Percentiles rank a stretch among this genome's conserved stretches.
phyloP scores from a whole-genome alignment of 2,329 filamentous ascomycete genomes.

The Zymoseptoria brevis region DNA sequence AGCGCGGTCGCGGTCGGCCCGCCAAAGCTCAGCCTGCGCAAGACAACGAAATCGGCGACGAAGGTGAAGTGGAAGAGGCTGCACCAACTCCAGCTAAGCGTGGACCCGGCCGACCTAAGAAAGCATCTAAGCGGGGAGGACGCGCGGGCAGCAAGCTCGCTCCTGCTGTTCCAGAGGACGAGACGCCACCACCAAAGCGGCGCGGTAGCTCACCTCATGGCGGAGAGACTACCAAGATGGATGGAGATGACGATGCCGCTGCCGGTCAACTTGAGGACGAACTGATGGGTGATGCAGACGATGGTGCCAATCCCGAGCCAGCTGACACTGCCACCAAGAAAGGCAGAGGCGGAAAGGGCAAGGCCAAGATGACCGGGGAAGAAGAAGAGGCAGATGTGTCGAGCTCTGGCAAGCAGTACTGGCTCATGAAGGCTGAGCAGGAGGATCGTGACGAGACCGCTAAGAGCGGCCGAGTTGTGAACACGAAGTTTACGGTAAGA shows the following conservation, averaged over 20 bases:
- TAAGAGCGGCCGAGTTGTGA: conserved; percentile 68
- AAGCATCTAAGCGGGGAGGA: conserved; percentile 3
- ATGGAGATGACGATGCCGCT: conserved; percentile 22
- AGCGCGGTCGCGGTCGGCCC: conserved; percentile 18
- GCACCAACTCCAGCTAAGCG: conserved; percentile 22
- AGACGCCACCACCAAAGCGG: conserved; percentile 20
- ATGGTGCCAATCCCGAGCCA: conserved; percentile 7
- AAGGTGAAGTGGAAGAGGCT: conserved; percentile 14
- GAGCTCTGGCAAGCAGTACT: conserved; percentile 29
- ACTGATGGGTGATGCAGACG: conserved; percentile 16
- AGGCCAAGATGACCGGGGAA: conserved; percentile 10
- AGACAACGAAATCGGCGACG: conserved; percentile 14
- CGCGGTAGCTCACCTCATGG: conserved; percentile 23
- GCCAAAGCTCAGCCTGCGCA: conserved; percentile 17
- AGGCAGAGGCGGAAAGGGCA: conserved; percentile 11
- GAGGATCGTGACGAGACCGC: conserved; percentile 64
- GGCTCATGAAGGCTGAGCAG: conserved; percentile 57
- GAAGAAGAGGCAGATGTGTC: conserved; percentile 2
- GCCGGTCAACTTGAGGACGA: conserved; percentile 26
- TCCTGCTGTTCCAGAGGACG: conserved; percentile 12
- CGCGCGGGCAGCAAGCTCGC: conserved; percentile 4
- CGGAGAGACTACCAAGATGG: conserved; percentile 25
- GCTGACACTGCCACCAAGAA: conserved; percentile 11
- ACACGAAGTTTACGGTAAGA: conserved; percentile 69
- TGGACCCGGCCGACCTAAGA: conserved; percentile 18